Conservation (phyloP, 2,329 filamentous ascomycete genomes). For the Paecilomyces fulvus region DNA sequence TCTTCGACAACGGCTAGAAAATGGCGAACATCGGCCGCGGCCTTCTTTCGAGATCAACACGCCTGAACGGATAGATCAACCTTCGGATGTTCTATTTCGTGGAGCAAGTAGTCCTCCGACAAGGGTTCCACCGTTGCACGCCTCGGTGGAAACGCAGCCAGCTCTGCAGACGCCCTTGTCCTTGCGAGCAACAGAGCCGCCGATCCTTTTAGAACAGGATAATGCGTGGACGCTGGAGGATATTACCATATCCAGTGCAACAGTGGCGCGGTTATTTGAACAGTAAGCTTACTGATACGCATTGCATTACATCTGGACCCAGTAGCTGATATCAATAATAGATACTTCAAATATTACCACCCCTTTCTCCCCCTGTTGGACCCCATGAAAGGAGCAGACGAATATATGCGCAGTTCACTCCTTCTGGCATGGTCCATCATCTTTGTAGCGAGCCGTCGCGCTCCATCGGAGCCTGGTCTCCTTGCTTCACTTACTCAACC, state of each 20-base stretch:
- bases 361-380: constrained; percentile 56
- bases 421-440: constrained; percentile 58
- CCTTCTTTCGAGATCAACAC: constrained; percentile 14
- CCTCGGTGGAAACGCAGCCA: constrained; percentile 23
- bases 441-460: constrained; percentile 52
- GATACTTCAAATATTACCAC: constrained; percentile 56
- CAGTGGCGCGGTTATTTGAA: constrained; percentile 36
- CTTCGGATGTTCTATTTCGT: constrained; percentile 26
- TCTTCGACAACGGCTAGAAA: constrained; percentile 36
- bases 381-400: constrained; percentile 44
- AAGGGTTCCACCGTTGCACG: constrained; percentile 22
- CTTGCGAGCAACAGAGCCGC: constrained; percentile 20
- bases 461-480: constrained; percentile 44
- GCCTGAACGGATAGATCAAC: constrained; percentile 24
- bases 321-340: constrained; percentile 26
- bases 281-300: constrained; percentile 20
- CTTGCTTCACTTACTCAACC: constrained; percentile 43
- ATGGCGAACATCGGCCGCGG: constrained; percentile 20
- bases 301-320: not conserved
- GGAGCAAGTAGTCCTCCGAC: constrained; percentile 22
- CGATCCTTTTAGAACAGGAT: constrained; percentile 28
- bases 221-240: constrained; percentile 44
- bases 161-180: constrained; percentile 25
- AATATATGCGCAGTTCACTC: constrained; percentile 49
- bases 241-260: constrained; percentile 27